Evolutionary conservation across 2,329 filamentous ascomycete species (phyloP), one percentile per base, ranked within the genome.

Genomic region (Ambrosiella cleistominuta): DNA sequence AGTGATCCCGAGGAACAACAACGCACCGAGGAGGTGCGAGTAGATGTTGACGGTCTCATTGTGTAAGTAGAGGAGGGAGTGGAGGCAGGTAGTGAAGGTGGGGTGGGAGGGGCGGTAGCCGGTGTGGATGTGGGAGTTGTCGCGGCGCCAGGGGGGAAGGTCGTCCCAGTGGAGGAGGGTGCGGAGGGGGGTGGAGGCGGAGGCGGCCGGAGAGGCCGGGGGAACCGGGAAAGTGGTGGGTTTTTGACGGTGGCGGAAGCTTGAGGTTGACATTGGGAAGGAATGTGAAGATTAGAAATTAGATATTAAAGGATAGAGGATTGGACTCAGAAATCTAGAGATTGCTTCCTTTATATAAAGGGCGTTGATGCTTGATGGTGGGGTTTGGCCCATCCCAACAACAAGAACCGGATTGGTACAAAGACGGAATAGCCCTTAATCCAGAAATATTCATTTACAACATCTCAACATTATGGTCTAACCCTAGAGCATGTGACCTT

Each of bases 31-130:
- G 8, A 83, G 74, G 63, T 82, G 79, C 11, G 78, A 75, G 77
- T 78, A 81, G 66, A 81, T 80, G 68, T 82, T 82, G 68, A 82
- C 78, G 44, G 71, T 75, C 67, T 82, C 79, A 66, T 82, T 81
- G 71, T 82, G 79, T 60, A 81, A 66, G 67, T 74, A 74, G 64
- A 71, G 70, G 50, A 81, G 69, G 55, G 75, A 78, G 51, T 64
- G 63, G 53, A 78, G 64, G 35, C 74, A 75, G 61, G 67, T 64
- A 52, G 61, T 54, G 67, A 77, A 77, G 56, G 74, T 78, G 66
- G 72, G 68, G 63, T 70, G 73, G 27, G 72, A 74, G 1, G 68
- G 70, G 8, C 79, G 76, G 67, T 82, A 82, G 61, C 78, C 77
- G 2, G 70, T 66, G 54, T 65, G 66, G 68, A 82, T 79, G 70